Base-by-base conservation (phyloP, 176 grass and related monocot species). In the Areca catechu region DNA sequence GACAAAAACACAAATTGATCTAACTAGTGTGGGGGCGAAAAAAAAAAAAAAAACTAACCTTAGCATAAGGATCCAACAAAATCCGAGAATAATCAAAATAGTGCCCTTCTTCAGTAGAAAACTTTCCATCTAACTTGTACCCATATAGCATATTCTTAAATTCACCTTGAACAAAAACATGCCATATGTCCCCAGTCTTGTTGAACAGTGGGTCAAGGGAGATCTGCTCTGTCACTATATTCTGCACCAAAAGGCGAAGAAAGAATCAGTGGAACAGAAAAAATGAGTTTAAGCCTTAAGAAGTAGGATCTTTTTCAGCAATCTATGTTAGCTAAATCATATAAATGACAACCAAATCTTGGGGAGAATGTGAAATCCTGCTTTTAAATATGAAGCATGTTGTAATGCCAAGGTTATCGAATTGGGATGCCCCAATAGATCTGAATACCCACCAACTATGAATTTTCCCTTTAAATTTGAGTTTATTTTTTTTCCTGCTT, bases 51-150 rank as follows among this genome's bases (percentile, higher is more conserved):
- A 62, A 43, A 15, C 48, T 14, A 62, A 89, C 92, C 93, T 88
- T 97, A 10, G 93, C 93, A 80, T 97, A 91, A 21, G 92, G 92
- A 76, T 97, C 93, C 24, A 97, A 63, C 48, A 97, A 73, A 1
- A 97, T 15, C 12, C 50, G 83, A 20, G 80, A 80, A 56, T 47
- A 58, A 73, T 91, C 83, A 3, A 82, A 82, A 30, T 85, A 85
- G 3, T 79, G 83, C 0, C 93, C 93, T 7, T 67, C 50, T 7
- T 71, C 58, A 22, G 86, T 86, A 4, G 83, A 78, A 49, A 82
- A 85, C 51, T 62, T 52, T 23, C 92, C 92, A n/a, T 97, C 83
- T 10, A 97, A 86, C 75, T 82, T 79, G 69, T 91, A 97, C 2
- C 75, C 92, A 0, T 91, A 97, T 19, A 97, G 27, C 83, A 97